These are phyloP conservation scores for Mycena vulgaris DNA, from an alignment of 768 basidiomycete species.

Conservation along the genomic window DNA sequence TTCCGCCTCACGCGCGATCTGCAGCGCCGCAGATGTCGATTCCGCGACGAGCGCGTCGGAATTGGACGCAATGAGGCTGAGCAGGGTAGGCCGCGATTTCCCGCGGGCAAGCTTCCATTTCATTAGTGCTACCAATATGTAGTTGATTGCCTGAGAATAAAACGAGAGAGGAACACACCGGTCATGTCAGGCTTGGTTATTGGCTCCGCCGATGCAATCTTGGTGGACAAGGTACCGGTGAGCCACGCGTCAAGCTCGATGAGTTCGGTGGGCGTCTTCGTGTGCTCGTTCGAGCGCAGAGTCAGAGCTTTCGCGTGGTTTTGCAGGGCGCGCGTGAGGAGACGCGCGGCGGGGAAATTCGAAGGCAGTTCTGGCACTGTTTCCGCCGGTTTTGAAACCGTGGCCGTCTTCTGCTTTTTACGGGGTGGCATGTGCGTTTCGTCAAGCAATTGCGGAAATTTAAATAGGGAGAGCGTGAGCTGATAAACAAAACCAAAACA, in stretches of 20 bases:
- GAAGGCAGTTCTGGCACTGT: background rate
- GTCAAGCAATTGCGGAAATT: too few relatives aligned
- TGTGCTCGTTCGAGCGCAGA: conserved; percentile 30
- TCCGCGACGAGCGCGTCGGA: conserved; percentile 14
- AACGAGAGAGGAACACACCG: conserved; percentile 11
- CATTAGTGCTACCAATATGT: conserved; percentile 25
- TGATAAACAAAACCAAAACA: too few relatives aligned
- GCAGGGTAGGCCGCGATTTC: conserved; percentile 35
- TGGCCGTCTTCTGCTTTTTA: conserved; percentile 35
- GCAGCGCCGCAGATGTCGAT: conserved; percentile 23
- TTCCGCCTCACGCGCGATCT: conserved; percentile 11
- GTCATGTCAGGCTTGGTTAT: conserved; percentile 30
- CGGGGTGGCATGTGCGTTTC: conserved; percentile 37
- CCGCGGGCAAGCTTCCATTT: conserved; percentile 40
- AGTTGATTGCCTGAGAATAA: background rate
- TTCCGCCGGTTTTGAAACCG: background rate
- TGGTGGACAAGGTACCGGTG: conserved; percentile 1
- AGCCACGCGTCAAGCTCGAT: conserved; percentile 32
- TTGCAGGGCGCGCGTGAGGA: conserved; percentile 18
- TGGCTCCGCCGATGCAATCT: conserved; percentile 25
- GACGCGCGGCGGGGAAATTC: conserved; percentile 11
- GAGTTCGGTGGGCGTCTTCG: conserved; percentile 24
- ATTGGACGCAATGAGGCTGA: conserved; percentile 31
- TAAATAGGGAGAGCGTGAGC: too few relatives aligned
- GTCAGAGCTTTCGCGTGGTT: conserved; percentile 24